phyloP scores from a whole-genome alignment of 495 filamentous ascomycete species.

The Penicillium angulare region DNA sequence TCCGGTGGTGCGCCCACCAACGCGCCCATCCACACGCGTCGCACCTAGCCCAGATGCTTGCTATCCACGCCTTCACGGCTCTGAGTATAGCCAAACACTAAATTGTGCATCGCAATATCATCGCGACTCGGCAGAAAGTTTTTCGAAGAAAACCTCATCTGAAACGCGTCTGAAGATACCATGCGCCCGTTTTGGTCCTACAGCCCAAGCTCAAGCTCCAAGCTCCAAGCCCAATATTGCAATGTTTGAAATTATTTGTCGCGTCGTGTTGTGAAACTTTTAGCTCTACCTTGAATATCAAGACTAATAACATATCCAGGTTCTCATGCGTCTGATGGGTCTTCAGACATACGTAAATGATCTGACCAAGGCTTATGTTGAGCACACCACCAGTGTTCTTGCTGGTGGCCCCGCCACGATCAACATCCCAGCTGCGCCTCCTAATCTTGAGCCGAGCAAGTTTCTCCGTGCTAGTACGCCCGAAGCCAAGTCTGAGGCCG shows the following conservation, averaged over 20 bases:
- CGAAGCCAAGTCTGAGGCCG: constrained; percentile 47
- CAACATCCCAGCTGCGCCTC: constrained; percentile 48
- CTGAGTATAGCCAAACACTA: too few relatives aligned
- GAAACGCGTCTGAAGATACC: background rate
- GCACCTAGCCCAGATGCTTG: constrained; percentile 12
- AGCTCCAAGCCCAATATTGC: background rate
- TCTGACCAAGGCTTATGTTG: constrained; percentile 74
- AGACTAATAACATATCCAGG: constrained; percentile 42
- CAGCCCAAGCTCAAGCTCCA: too few relatives aligned
- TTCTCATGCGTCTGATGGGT: constrained; percentile 68
- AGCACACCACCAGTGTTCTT: constrained; percentile 77
- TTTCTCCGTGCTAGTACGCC: constrained; percentile 37
- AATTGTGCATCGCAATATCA: too few relatives aligned
- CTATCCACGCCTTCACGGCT: background rate
- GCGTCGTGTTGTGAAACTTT: too few relatives aligned
- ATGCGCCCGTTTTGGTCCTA: too few relatives aligned
- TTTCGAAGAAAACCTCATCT: too few relatives aligned
- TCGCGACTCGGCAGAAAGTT: too few relatives aligned
- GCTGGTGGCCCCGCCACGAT: constrained; percentile 55
- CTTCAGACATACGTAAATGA: constrained; percentile 71
- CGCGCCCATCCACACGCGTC: constrained; percentile 25
- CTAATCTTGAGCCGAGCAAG: constrained; percentile 48
- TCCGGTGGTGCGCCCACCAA: constrained; percentile 1
- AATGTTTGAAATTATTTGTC: too few relatives aligned
- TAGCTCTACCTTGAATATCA: too few relatives aligned